phyloP scores from a whole-genome alignment of 164 flowering plant genomes.

The Aristolochia californica region DNA sequence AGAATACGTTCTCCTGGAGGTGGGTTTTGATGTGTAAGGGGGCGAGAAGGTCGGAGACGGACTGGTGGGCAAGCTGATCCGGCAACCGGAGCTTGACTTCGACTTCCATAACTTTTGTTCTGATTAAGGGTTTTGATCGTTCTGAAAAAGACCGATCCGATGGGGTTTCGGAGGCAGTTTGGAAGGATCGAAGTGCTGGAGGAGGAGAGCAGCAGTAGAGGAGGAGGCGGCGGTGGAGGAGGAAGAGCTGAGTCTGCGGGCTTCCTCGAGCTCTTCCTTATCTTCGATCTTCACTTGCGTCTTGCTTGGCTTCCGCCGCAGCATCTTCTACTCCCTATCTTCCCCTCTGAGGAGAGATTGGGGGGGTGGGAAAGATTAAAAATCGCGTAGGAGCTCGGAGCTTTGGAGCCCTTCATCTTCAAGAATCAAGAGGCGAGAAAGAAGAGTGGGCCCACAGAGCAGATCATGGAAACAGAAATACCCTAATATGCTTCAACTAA shows the following conservation, averaged over 20 bases:
- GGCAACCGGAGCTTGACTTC: constrained; percentile 66
- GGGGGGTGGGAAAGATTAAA: no score
- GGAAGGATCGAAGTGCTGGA: constrained; percentile 6
- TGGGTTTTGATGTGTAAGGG: constrained; percentile 50
- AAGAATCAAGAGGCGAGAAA: no score
- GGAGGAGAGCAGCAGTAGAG: constrained; percentile 4
- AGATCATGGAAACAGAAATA: no score
- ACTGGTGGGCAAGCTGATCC: constrained; percentile 45
- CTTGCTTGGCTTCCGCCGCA: no score
- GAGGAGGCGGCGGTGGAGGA: constrained; percentile 1
- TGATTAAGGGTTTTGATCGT: not conserved
- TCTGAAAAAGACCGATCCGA: constrained; percentile 1
- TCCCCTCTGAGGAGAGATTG: no score
- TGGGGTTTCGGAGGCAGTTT: constrained; percentile 4
- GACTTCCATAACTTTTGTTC: constrained; percentile 37
- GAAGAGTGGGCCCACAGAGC: no score
- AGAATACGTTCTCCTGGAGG: constrained; percentile 63
- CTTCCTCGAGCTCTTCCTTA: no score
- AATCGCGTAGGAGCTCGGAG: no score
- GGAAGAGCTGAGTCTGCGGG: not conserved
- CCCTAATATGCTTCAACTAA: no score
- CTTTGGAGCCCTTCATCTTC: no score
- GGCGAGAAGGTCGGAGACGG: constrained; percentile 42
- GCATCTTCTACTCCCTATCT: no score
- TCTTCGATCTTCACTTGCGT: no score